Percentiles rank a stretch among this genome's conserved stretches.
Evolutionary conservation across 371 early-diverging fungal genomes (phyloP).

Genomic region (Nosema muscidifuracis): DNA sequence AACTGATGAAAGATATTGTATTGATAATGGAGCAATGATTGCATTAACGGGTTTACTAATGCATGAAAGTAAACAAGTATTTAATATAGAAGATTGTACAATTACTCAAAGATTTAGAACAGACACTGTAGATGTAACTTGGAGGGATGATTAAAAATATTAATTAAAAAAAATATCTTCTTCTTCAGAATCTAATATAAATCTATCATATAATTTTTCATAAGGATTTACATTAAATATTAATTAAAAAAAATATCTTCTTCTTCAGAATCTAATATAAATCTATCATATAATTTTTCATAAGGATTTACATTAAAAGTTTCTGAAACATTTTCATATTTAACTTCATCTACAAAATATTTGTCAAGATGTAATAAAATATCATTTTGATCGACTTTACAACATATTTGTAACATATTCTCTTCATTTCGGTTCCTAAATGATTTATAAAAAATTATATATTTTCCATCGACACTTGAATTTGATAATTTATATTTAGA

Average conservation of each 20-base stretch:
- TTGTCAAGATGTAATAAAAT: not conserved
- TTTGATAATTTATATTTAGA: not conserved
- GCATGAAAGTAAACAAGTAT: slow-evolving; percentile 63
- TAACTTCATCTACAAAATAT: not conserved
- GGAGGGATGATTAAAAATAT: slow-evolving; percentile 65
- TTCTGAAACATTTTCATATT: not conserved
- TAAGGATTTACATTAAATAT: not conserved
- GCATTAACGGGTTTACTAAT: slow-evolving; percentile 79
- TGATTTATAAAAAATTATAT: not conserved
- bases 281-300: slow-evolving; percentile 24
- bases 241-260: not conserved
- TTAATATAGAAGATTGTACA: slow-evolving; percentile 72
- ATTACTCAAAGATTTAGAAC: slow-evolving; percentile 86
- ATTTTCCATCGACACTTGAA: not conserved
- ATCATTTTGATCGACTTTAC: not conserved
- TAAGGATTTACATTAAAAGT: not conserved
- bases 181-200: not conserved
- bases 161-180: not conserved
- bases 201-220: not conserved
- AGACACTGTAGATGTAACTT: slow-evolving; percentile 77
- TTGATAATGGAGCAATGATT: slow-evolving; percentile 99
- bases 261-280: slow-evolving; percentile 8
- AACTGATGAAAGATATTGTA: slow-evolving; percentile 92
- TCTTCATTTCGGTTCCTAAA: not conserved
- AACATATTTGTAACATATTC: not conserved